phyloP scores from a whole-genome alignment of 495 filamentous ascomycete species.

The Trichoderma reesei region DNA sequence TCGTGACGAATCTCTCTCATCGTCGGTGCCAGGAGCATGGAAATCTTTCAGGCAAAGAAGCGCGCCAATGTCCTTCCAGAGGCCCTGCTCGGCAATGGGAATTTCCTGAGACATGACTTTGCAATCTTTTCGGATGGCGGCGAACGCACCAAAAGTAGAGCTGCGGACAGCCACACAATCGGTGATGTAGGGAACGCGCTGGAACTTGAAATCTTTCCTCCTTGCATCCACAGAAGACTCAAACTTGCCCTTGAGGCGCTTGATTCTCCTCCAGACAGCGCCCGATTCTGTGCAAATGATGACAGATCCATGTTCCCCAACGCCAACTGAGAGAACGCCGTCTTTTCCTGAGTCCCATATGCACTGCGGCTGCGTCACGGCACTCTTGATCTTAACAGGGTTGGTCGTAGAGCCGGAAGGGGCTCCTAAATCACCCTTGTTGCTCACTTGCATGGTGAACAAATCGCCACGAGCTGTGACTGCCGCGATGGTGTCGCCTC shows the following conservation, averaged over 20 bases:
- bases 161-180: slow-evolving; percentile 73
- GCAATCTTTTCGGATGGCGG: slow-evolving; percentile 76
- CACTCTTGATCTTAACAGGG: slow-evolving; percentile 72
- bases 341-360: slow-evolving; percentile 87
- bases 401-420: slow-evolving; percentile 71
- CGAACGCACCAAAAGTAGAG: slow-evolving; percentile 80
- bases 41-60: slow-evolving; percentile 53
- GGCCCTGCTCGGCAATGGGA: slow-evolving; percentile 45
- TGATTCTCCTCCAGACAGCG: slow-evolving; percentile 80
- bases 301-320: slow-evolving; percentile 89
- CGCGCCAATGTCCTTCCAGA: slow-evolving; percentile 66
- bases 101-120: slow-evolving; percentile 72
- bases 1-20: slow-evolving; percentile 22
- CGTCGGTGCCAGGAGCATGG: slow-evolving; percentile 22
- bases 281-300: slow-evolving; percentile 89
- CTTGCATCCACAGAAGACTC: slow-evolving; percentile 44
- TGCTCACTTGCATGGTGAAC: slow-evolving; percentile 66
- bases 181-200: slow-evolving; percentile 77
- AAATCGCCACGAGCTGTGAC: slow-evolving; percentile 75
- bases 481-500: slow-evolving; percentile 83
- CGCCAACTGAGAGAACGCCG: slow-evolving; percentile 70
- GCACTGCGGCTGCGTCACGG: slow-evolving; percentile 61
- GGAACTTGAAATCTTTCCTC: slow-evolving; percentile 86
- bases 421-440: slow-evolving; percentile 50
- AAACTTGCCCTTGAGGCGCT: slow-evolving; percentile 70